Conservation (phyloP, 208 protist genomes). For the Trypanosoma vivax region DNA sequence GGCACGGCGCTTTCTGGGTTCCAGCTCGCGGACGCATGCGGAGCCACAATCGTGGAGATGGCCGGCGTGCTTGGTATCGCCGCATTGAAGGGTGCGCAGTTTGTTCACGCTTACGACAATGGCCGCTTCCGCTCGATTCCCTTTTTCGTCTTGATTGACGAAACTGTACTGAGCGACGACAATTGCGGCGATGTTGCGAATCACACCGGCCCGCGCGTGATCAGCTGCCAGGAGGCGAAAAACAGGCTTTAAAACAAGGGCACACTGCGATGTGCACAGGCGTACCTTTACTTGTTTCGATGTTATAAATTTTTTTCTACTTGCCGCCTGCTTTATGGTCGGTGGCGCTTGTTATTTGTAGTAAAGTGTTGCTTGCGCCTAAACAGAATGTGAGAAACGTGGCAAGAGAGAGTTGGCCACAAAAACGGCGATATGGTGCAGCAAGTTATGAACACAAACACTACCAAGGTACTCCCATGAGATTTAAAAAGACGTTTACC, state of each 20-base stretch:
- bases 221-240: conserved; percentile 51
- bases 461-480: too few relatives aligned
- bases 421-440: too few relatives aligned
- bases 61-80: conserved; percentile 50
- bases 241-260: conserved; percentile 11
- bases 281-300: too few relatives aligned
- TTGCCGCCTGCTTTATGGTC: too few relatives aligned
- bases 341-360: too few relatives aligned
- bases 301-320: too few relatives aligned
- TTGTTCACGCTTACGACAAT: conserved; percentile 54
- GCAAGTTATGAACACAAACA: too few relatives aligned
- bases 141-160: conserved; percentile 61
- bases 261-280: too few relatives aligned
- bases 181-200: conserved; percentile 72
- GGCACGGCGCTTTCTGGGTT: conserved; percentile 86
- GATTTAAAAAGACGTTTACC: too few relatives aligned
- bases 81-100: conserved; percentile 55
- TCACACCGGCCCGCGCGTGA: conserved; percentile 58
- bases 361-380: too few relatives aligned
- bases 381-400: too few relatives aligned
- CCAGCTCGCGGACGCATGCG: conserved; percentile 78
- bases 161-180: conserved; percentile 48
- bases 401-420: too few relatives aligned
- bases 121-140: conserved; percentile 64
- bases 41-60: conserved; percentile 67